Percentiles rank a stretch among this genome's conserved stretches.
Conservation (phyloP, 495 filamentous ascomycete species). For the Penicillium flavigenum region DNA sequence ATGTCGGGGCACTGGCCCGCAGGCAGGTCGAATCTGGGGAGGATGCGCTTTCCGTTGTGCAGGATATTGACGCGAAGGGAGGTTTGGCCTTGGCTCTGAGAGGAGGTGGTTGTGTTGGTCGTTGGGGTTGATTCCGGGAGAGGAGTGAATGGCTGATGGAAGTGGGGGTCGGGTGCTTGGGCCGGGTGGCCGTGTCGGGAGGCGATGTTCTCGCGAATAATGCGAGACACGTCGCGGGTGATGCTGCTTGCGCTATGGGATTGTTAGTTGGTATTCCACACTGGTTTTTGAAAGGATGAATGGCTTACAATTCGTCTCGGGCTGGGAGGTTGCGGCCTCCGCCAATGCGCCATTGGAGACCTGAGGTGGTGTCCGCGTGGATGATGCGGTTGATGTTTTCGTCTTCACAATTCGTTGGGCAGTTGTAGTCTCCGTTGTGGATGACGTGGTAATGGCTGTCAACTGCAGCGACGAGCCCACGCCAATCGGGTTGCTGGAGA, state of each 20-base stretch:
- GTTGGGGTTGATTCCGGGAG: slow-evolving; percentile 11
- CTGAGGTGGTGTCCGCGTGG: slow-evolving; percentile 28
- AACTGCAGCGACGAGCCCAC: slow-evolving; percentile 47
- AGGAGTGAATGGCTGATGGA: slow-evolving; percentile 19
- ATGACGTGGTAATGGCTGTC: slow-evolving; percentile 47
- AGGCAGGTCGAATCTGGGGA: slow-evolving; percentile 40
- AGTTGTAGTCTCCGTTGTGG: slow-evolving; percentile 37
- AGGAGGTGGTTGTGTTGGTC: slow-evolving; percentile 4
- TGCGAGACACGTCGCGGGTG: slow-evolving; percentile 44
- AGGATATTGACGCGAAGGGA: slow-evolving; percentile 44
- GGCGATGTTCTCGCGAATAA: slow-evolving; percentile 44
- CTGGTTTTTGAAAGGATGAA: not conserved
- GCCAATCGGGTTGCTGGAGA: slow-evolving; percentile 46
- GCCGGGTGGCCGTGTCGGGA: slow-evolving; percentile 23
- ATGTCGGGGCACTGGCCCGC: slow-evolving; percentile 40
- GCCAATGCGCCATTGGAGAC: slow-evolving; percentile 43
- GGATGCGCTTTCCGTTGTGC: slow-evolving; percentile 42
- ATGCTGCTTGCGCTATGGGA: slow-evolving; percentile 42
- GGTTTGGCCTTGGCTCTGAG: slow-evolving; percentile 22
- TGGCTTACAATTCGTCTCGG: slow-evolving; percentile 45
- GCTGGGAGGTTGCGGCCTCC: slow-evolving; percentile 29
- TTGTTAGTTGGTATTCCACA: slow-evolving; percentile 15
- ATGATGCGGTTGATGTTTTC: slow-evolving; percentile 39
- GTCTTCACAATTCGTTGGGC: slow-evolving; percentile 34
- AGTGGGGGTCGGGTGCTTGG: slow-evolving; percentile 21